Base-by-base conservation (phyloP, 2,329 filamentous ascomycete species). In the Nigrograna mackinnonii region DNA sequence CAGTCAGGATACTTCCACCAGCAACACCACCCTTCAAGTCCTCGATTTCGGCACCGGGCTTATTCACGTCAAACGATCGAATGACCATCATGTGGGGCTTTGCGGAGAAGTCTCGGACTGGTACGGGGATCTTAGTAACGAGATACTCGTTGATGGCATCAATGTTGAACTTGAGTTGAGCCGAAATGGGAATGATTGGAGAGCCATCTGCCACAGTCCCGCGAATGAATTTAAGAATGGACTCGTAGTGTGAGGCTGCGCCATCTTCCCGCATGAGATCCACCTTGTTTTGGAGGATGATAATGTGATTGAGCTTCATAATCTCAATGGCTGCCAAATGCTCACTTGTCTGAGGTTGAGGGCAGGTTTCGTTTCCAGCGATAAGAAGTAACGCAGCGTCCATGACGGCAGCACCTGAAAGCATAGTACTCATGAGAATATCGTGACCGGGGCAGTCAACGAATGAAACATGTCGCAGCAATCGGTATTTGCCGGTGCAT, bases 401-500 rank as follows among this genome's bases (percentile, higher is more conserved):
- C 94, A 99, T 99, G 82, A 99, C 94, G 53, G 94, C 94, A 61
- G 94, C 94, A 66, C 94, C 94, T 67, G 94, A 99, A 80, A 99
- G 86, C 94, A 99, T 99, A 62, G 94, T 99, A 76, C 92, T 97
- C 94, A 99, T 99, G 71, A 99, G 91, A 91, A 99, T 99, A 77
- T 99, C 94, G 89, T 99, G 94, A 73, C 94, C 94, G 43, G 94
- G 94, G 80, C 94, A 97, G 74, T 97, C 94, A 58, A 97, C 94
- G 70, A 97, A 99, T 13, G 89, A 92, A 55, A 68, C 60, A 39
- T 58, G 49, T 22, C 48, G 84, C 63, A 95, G 75, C 64, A 99
- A 76, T 66, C 89, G 79, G 76, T 97, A 99, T 64, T 79, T 92
- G 46, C 94, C 94, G 44, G 74, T 75, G 67, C 94, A 99, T 57